Percentiles rank a stretch among this genome's conserved stretches.
These are phyloP conservation scores for Coemansia sp. DNA, from an alignment of 192 early-diverging fungal species.

Conservation along the genomic window DNA sequence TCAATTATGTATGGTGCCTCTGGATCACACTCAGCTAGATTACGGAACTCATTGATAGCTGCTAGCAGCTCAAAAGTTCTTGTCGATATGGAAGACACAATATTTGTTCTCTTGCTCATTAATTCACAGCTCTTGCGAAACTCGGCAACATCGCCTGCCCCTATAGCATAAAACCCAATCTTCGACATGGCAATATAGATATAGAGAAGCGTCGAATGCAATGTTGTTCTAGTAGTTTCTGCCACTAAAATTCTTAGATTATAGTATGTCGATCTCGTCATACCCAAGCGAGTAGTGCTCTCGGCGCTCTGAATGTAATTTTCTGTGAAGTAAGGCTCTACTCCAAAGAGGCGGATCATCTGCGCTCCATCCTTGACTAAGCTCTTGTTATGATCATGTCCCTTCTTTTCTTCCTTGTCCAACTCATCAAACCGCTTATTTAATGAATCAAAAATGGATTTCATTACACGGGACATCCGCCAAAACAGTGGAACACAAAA, in stretches of 20 bases:
- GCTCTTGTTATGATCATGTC: neutral
- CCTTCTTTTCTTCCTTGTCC: neutral
- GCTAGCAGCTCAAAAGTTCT: neutral
- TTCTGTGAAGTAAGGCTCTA: constrained; percentile 57
- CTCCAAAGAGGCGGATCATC: constrained; percentile 57
- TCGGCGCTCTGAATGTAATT: constrained; percentile 60
- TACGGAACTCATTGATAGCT: neutral
- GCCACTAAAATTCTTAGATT: no score
- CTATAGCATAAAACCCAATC: neutral
- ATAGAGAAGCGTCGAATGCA: neutral
- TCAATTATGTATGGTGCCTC: constrained; percentile 20
- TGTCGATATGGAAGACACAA: no score
- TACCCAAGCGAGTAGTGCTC: constrained; percentile 49
- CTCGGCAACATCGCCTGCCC: neutral
- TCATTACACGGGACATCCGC: no score
- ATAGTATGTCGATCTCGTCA: neutral
- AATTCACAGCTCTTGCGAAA: neutral
- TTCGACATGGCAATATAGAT: neutral
- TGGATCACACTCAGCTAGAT: neutral
- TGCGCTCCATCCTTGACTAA: constrained; percentile 10
- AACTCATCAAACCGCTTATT: neutral
- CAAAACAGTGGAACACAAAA: neutral
- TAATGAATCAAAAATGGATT: neutral
- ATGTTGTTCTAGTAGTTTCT: neutral
- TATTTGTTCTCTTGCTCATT: neutral